Evolutionary conservation across 2,329 filamentous ascomycete genomes (phyloP), one percentile per base, ranked within the genome.

Genomic region (Alternaria postmessia): DNA sequence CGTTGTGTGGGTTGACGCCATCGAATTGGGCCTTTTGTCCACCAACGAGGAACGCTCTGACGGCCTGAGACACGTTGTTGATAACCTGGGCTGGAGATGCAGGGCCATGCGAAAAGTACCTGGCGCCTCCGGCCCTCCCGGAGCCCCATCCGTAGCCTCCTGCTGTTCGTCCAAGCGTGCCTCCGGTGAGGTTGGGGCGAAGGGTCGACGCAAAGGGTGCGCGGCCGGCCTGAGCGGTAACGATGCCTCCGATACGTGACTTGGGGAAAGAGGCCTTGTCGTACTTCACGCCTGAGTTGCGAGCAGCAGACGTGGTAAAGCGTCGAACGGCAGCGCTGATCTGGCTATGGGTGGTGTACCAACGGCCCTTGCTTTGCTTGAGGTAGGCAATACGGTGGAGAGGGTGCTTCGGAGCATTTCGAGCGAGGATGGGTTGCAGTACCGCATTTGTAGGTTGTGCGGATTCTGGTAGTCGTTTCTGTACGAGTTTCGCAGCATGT

Each of bases 41-140:
- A 0, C 91, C 93, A n/a, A 97, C 85, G 81, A 92, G 90, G 80
- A 99, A 97, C 12, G 93, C 94, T 54, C 95, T 89, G 73, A 98
- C 89, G 5, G 93, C 95, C 69, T 93, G 89, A 12, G 93, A 96
- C n/a, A 97, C 94, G 79, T 97, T 97, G 78, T 95, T 91, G 52
- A 98, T 87, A 47, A 98, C 93, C 77, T 98, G 92, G 1, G 94
- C 93, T 39, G 93, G 93, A 7, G 90, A 88, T 9, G 92, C 90
- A 1, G 94, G 93, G 1, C 89, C 87, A 80, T 97, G 94, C 1
- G 93, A 96, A 81, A 98, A 98, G 82, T 94, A 94, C 67, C 94
- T 87, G 24, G 89, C 88, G 44, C 90, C 91, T 67, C 91, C 88
- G 59, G 87, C 78, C 47, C 89, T 85, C 32, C 89, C 90, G 51